Evolutionary conservation across 257 asterid genomes (phyloP).

Genomic region (Nicotiana knightiana): DNA sequence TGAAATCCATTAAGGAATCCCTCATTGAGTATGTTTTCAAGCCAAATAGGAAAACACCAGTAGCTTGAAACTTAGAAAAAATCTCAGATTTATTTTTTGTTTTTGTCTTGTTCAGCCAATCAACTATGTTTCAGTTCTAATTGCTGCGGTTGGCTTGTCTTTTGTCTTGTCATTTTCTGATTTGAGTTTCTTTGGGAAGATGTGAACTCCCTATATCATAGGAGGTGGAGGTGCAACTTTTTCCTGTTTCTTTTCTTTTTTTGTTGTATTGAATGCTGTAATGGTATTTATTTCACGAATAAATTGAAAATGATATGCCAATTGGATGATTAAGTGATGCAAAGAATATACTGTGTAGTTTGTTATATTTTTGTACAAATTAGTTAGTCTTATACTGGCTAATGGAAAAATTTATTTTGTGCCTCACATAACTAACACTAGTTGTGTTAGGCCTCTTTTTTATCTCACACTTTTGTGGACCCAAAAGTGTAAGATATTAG

Average conservation of each 20-base stretch:
- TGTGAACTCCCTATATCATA: background rate
- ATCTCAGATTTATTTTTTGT: background rate
- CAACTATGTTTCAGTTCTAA: background rate
- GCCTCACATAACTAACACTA: no score
- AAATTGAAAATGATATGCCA: constrained; percentile 5
- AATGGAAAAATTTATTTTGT: background rate
- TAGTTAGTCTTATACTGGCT: background rate
- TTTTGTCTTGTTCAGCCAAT: background rate
- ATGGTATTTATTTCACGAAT: constrained; percentile 20
- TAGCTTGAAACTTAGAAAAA: background rate
- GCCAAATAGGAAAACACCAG: constrained; percentile 45
- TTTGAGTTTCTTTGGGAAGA: background rate
- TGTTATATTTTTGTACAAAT: background rate
- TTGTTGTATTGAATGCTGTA: constrained; percentile 20
- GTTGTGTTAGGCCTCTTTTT: no score
- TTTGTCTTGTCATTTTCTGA: background rate
- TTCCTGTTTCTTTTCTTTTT: background rate
- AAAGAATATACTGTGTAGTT: background rate
- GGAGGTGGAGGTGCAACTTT: constrained; percentile 9
- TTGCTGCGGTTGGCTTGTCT: background rate
- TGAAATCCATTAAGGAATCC: constrained; percentile 66
- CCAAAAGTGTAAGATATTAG: no score
- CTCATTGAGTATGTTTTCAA: constrained; percentile 56
- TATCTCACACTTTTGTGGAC: no score
- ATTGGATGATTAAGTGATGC: background rate